phyloP scores from a whole-genome alignment of 352 stramenopile genomes.

The Pythium pyrilobum region DNA sequence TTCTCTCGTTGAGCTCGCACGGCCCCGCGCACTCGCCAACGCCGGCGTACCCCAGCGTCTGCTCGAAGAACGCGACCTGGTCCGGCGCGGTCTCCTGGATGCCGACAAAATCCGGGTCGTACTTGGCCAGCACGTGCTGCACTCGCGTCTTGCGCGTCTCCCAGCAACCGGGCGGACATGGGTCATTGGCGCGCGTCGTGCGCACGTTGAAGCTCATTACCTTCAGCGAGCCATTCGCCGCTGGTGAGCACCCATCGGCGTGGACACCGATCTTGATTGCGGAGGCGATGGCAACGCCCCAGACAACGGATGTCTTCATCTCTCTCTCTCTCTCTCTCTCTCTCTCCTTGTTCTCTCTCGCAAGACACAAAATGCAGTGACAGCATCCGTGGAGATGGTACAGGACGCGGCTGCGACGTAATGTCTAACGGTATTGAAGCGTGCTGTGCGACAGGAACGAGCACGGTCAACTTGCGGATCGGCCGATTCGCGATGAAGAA shows the following conservation, averaged over 20 bases:
- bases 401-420: no score
- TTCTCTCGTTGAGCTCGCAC: slow-evolving; percentile 55
- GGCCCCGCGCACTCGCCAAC: slow-evolving; percentile 55
- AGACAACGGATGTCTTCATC: no score
- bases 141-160: slow-evolving; percentile 36
- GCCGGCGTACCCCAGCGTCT: slow-evolving; percentile 31
- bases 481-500: no score
- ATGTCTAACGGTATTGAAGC: no score
- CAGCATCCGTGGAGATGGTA: no score
- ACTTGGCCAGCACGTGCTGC: slow-evolving; percentile 31
- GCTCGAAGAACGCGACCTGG: slow-evolving; percentile 48
- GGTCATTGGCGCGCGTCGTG: slow-evolving; percentile 54
- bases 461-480: no score
- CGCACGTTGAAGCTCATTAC: slow-evolving; percentile 51
- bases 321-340: no score
- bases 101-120: slow-evolving; percentile 60
- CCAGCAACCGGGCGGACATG: slow-evolving; percentile 65
- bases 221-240: slow-evolving; percentile 9
- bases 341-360: no score
- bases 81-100: slow-evolving; percentile 54
- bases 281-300: no score
- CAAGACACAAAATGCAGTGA: no score
- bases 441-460: no score
- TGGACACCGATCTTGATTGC: no score
- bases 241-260: not conserved